Evolutionary conservation across 345 rosid species (phyloP), one percentile per base, ranked within the genome.

Genomic region (Leavenworthia alabamica): DNA sequence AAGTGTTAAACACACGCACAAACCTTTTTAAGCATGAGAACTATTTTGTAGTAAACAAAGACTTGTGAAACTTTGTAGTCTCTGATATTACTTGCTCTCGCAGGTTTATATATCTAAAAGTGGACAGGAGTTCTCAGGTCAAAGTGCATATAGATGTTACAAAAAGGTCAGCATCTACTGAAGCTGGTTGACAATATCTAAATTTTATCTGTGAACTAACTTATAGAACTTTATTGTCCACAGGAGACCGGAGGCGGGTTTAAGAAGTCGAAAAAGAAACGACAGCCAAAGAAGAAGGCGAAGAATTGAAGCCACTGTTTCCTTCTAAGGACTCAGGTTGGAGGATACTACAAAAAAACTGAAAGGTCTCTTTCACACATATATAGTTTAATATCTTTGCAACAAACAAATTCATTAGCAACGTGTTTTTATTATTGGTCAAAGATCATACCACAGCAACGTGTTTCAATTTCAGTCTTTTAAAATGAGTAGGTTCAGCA

Each of bases 121-220:
- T 49, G 94, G 97, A 46, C 86, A 85, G 70, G 99, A 93, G 80
- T 62, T 87, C 66, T 60, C 96, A 0, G 99, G 99, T 50, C 83
- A 57, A 66, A 64, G 71, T 44, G 99, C 97, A 28, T 89, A 89
- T 72, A 84, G 85, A 72, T 76, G 73, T 46, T 89, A 82, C 77
- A 77, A 71, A 80, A 93, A 81, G 94, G 98, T 86, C 55, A 74
- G 60, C 43, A 70, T 32, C 29, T 29, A 40, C 48, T 44, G 35
- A 51, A 43, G 61, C 14, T 61, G 28, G 41, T n/a, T 29, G 55
- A 4, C 51, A 57, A 41, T 11, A 10, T 37, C 36, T 37, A 7
- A 29, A 44, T 12, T 8, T 24, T 24, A 20, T 33, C 27, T 22
- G 24, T 40, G 61, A 37, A 12, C 28, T 61, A 35, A 60, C 8